Conservation (phyloP, 495 filamentous ascomycete species). For the Trichoderma virens region DNA sequence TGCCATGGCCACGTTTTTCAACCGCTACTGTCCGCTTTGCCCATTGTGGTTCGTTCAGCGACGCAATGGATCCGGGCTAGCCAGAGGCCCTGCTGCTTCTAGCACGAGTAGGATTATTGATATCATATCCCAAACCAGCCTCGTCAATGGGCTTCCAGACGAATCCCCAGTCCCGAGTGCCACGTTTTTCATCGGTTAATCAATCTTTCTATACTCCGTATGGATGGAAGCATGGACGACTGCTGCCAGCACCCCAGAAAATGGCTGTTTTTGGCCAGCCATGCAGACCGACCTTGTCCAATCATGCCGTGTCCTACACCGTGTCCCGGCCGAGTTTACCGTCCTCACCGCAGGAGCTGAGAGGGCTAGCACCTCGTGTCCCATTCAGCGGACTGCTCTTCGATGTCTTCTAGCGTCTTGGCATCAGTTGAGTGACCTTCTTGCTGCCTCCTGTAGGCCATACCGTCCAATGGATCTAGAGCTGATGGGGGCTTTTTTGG, state of each 20-base stretch:
- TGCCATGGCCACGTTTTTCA: neutral
- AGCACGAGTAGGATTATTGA: no score
- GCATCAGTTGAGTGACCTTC: neutral
- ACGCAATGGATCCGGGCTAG: neutral
- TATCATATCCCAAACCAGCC: no score
- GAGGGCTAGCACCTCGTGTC: constrained; percentile 10
- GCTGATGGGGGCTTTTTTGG: neutral
- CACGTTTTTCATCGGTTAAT: neutral
- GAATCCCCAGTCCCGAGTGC: neutral
- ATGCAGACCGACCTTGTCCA: neutral
- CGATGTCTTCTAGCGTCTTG: neutral
- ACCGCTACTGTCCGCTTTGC: neutral
- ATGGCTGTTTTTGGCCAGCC: no score
- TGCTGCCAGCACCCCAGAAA: no score
- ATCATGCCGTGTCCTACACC: neutral
- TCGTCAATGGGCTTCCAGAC: neutral
- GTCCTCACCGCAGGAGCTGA: neutral
- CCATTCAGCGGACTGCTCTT: neutral
- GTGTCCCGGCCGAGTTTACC: constrained; percentile 13
- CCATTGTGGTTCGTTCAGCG: neutral
- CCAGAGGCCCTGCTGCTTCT: no score
- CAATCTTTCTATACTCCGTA: no score
- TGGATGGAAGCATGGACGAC: no score
- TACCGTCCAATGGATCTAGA: neutral
- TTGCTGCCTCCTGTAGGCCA: neutral